Percentiles rank a stretch among this genome's conserved stretches.
phyloP scores from a whole-genome alignment of 805 yeast genomes.

The Nakazawaea ernobii region DNA sequence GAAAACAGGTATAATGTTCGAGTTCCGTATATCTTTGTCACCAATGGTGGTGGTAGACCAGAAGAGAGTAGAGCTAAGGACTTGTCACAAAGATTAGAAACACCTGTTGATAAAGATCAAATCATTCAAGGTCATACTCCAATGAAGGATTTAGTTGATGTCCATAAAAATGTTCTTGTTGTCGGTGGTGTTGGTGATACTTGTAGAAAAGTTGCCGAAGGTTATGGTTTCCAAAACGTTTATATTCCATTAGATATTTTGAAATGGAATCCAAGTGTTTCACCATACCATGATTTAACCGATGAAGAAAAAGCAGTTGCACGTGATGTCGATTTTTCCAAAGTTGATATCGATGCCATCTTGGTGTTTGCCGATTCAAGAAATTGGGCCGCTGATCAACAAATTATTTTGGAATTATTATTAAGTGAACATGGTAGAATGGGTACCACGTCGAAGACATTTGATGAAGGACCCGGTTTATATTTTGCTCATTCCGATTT shows the following conservation, averaged over 20 bases:
- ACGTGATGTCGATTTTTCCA: conserved; percentile 58
- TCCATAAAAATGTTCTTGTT: conserved; percentile 69
- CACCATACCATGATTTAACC: conserved; percentile 75
- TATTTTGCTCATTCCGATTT: conserved; percentile 91
- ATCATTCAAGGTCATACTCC: conserved; percentile 94
- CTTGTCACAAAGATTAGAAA: conserved; percentile 52
- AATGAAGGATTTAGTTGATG: conserved; percentile 72
- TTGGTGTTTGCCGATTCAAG: conserved; percentile 88
- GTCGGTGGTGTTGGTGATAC: conserved; percentile 87
- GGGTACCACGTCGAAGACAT: conserved; percentile 73
- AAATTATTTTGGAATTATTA: conserved; percentile 76
- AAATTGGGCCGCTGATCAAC: conserved; percentile 93
- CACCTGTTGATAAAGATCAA: conserved; percentile 65
- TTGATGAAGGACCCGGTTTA: conserved; percentile 73
- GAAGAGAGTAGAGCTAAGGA: conserved; percentile 72
- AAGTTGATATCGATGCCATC: conserved; percentile 69
- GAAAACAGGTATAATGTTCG: conserved; percentile 69
- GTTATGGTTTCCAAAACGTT: conserved; percentile 79
- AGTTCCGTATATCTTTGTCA: conserved; percentile 80
- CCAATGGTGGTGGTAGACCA: conserved; percentile 90
- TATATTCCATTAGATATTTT: conserved; percentile 77
- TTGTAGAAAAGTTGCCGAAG: conserved; percentile 76
- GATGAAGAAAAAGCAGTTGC: conserved; percentile 61
- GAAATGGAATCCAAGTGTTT: conserved; percentile 82
- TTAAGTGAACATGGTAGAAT: conserved; percentile 72